Conservation (phyloP, 345 rosid genomes). For the Carallia pectinifolia region DNA sequence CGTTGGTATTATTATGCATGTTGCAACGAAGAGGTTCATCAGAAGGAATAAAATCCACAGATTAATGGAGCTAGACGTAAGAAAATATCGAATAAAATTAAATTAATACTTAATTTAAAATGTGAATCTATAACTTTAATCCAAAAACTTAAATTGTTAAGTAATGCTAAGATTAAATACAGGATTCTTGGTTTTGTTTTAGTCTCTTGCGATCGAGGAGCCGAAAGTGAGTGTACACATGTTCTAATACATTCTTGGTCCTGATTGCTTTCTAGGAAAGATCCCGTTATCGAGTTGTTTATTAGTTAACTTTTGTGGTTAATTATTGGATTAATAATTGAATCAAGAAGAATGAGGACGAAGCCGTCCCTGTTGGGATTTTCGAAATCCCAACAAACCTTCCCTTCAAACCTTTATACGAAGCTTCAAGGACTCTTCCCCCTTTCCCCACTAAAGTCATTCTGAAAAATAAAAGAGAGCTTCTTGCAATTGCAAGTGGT, state of each 20-base stretch:
- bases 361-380: background rate
- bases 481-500: no score
- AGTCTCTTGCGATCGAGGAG: background rate
- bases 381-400: no score
- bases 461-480: background rate
- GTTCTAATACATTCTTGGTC: background rate
- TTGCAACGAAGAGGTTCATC: no score
- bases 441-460: background rate
- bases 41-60: no score
- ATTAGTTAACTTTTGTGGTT: background rate
- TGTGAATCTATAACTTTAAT: no score
- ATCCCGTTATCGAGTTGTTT: background rate
- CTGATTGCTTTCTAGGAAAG: background rate
- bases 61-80: no score
- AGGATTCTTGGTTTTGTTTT: no score
- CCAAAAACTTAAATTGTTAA: no score
- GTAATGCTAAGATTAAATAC: no score
- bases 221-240: background rate
- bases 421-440: conserved; percentile 19
- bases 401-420: background rate
- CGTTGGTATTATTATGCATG: no score
- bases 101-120: no score
- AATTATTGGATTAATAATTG: conserved; percentile 28
- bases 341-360: background rate
- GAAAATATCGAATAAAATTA: no score